phyloP scores from a whole-genome alignment of 495 filamentous ascomycete species.

The Podospora comata region DNA sequence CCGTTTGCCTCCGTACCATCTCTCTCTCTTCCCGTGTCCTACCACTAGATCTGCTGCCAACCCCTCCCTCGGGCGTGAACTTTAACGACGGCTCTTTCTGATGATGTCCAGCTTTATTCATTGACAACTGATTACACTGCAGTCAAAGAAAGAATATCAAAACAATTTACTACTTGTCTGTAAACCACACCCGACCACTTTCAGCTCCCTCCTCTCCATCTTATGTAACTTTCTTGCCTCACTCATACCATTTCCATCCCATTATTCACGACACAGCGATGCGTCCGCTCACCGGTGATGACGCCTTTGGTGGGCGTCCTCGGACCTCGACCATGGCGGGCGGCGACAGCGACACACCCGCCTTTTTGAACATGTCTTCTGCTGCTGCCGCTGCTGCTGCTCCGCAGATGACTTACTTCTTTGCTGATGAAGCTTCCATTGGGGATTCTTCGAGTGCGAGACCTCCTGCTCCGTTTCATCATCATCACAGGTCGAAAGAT shows the following conservation, averaged over 20 bases:
- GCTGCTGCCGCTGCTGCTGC: not conserved
- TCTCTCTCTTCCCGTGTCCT: not conserved
- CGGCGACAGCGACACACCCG: constrained; percentile 24
- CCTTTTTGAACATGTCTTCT: constrained; percentile 27
- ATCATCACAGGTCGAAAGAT: not conserved
- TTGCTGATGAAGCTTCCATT: constrained; percentile 53
- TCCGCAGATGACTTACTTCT: constrained; percentile 55
- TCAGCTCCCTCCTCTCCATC: not conserved
- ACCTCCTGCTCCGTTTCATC: not conserved
- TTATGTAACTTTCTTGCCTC: not conserved
- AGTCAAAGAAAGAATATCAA: not conserved
- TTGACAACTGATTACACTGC: not conserved
- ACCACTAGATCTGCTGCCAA: not conserved
- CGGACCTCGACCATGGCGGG: constrained; percentile 18
- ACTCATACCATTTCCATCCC: not conserved
- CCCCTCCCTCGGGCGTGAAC: not conserved
- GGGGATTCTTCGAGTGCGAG: constrained; percentile 33
- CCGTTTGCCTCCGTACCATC: not conserved
- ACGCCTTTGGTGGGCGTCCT: constrained; percentile 28
- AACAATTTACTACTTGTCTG: no score
- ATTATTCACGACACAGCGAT: constrained; percentile 12
- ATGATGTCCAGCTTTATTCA: not conserved
- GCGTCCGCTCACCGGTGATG: constrained; percentile 29
- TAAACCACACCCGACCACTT: no score
- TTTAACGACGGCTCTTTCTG: not conserved